Evolutionary conservation across 495 filamentous ascomycete species (phyloP).

Genomic region (Penicillium riverlandense): DNA sequence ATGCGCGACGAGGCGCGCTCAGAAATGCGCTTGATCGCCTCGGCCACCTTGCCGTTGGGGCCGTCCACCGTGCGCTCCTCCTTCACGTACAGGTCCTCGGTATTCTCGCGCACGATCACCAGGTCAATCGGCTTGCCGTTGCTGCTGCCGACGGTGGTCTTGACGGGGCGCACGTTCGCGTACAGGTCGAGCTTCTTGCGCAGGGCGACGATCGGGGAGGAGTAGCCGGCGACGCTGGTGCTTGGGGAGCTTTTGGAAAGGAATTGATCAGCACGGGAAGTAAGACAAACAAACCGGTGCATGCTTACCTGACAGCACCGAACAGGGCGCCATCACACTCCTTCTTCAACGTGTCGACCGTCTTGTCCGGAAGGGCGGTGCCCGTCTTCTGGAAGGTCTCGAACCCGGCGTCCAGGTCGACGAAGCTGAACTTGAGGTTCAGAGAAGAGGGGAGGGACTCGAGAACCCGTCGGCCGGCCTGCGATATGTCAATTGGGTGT

Average conservation of each 20-base stretch:
- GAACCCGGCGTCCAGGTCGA: slow-evolving; percentile 86
- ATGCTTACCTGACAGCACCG: slow-evolving; percentile 70
- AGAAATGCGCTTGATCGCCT: slow-evolving; percentile 95
- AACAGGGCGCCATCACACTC: slow-evolving; percentile 97
- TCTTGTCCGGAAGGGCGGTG: slow-evolving; percentile 79
- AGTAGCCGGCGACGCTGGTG: slow-evolving; percentile 86
- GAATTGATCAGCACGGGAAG: not conserved
- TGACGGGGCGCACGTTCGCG: slow-evolving; percentile 96
- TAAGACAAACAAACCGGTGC: not conserved
- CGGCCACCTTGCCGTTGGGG: slow-evolving; percentile 74
- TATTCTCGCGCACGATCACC: slow-evolving; percentile 98
- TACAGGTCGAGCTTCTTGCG: slow-evolving; percentile 93
- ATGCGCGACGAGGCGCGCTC: slow-evolving; percentile 77
- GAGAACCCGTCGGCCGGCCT: slow-evolving; percentile 80
- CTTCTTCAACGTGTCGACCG: slow-evolving; percentile 71
- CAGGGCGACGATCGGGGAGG: slow-evolving; percentile 92
- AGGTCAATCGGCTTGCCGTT: slow-evolving; percentile 72
- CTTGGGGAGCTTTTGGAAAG: slow-evolving; percentile 59
- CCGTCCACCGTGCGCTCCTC: slow-evolving; percentile 78
- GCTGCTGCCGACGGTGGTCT: slow-evolving; percentile 55
- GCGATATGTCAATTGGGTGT: slow-evolving; percentile 9
- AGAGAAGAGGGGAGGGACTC: slow-evolving; percentile 80
- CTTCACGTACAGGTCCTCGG: slow-evolving; percentile 98
- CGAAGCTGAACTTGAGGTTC: slow-evolving; percentile 86
- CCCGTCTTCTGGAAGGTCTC: slow-evolving; percentile 88